Conservation (phyloP, 2,329 filamentous ascomycete genomes). For the Raffaelea albimanens region DNA sequence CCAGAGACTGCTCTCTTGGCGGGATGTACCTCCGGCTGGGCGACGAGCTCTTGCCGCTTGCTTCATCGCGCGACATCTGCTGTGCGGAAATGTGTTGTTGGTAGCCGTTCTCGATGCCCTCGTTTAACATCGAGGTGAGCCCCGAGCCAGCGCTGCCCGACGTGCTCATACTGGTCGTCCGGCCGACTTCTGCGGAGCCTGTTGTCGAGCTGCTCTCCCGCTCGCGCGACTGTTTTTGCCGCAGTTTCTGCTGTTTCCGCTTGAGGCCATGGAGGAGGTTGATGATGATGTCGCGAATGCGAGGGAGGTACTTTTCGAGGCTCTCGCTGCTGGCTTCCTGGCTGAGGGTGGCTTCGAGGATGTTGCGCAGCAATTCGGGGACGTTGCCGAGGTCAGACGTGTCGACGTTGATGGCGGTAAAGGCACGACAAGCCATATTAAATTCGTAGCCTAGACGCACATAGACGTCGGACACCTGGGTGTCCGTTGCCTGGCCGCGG, state of each 20-base stretch:
- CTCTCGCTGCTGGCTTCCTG: constrained; percentile 93
- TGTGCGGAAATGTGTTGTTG: constrained; percentile 9
- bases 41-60: constrained; percentile 26
- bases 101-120: constrained; percentile 47
- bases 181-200: constrained; percentile 18
- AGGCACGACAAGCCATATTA: constrained; percentile 96
- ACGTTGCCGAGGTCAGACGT: constrained; percentile 91
- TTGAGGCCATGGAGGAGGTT: constrained; percentile 93
- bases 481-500: constrained; percentile 80
- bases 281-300: constrained; percentile 97
- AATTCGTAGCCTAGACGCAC: constrained; percentile 97
- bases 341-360: constrained; percentile 90
- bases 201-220: constrained; percentile 47
- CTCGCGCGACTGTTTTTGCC: constrained; percentile 52
- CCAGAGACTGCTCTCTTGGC: constrained; percentile 41
- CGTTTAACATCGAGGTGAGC: constrained; percentile 49
- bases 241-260: constrained; percentile 86
- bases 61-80: constrained; percentile 16
- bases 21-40: constrained; percentile 37
- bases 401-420: constrained; percentile 94
- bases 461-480: constrained; percentile 95
- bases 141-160: constrained; percentile 47
- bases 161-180: constrained; percentile 51
- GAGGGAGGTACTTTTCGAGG: constrained; percentile 84
- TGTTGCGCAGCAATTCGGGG: constrained; percentile 78